These are phyloP conservation scores for Brassica rapa DNA, from an alignment of 345 rosid species.

Conservation along the genomic window DNA sequence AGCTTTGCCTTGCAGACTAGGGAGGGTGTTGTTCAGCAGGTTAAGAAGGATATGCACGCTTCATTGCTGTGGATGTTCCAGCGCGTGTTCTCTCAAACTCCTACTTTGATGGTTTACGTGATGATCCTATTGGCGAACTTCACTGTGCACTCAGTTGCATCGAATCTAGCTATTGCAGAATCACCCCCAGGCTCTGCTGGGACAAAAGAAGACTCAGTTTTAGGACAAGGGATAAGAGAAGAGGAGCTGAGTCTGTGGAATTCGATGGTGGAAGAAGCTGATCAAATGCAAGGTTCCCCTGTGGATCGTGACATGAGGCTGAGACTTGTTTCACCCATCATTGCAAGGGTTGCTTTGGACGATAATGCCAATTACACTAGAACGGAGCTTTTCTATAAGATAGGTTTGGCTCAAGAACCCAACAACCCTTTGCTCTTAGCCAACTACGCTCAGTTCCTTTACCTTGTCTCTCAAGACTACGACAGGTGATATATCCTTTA, in stretches of 20 bases:
- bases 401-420: conserved; percentile 62
- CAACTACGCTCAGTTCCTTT: conserved; percentile 78
- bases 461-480: conserved; percentile 52
- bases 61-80: conserved; percentile 71
- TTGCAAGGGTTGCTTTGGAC: conserved; percentile 49
- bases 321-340: conserved; percentile 45
- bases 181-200: not conserved
- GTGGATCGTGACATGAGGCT: conserved; percentile 45
- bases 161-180: conserved; percentile 24
- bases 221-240: conserved; percentile 26
- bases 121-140: conserved; percentile 74
- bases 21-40: conserved; percentile 44
- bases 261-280: conserved; percentile 52
- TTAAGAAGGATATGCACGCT: conserved; percentile 57
- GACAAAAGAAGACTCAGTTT: conserved; percentile 2
- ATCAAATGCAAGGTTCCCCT: conserved; percentile 40
- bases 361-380: conserved; percentile 48
- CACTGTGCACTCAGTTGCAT: conserved; percentile 60
- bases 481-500: conserved; percentile 51
- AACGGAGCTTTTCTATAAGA: conserved; percentile 61
- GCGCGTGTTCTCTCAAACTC: conserved; percentile 64
- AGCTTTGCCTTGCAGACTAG: conserved; percentile 49
- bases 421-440: conserved; percentile 54
- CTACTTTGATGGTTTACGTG: conserved; percentile 70
- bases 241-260: conserved; percentile 59